These are phyloP conservation scores for Venustampulla echinocandica DNA, from an alignment of 495 filamentous ascomycete genomes.

Conservation along the genomic window DNA sequence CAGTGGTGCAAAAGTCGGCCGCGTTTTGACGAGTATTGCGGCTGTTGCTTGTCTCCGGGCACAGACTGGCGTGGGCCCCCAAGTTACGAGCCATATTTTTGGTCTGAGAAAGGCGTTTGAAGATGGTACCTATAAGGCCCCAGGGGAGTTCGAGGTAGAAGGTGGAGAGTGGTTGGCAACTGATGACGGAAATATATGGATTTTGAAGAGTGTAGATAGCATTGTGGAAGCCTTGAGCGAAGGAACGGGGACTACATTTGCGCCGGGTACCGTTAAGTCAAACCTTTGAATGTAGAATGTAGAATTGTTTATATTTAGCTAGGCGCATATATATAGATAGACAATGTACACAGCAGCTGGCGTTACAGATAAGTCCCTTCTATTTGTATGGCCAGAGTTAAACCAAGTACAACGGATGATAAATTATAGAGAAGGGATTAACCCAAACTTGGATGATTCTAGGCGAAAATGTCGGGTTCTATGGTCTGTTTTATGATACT, in stretches of 20 bases:
- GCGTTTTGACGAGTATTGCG: conserved; percentile 57
- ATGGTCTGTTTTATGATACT: too few species aligned
- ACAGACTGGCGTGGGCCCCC: conserved; percentile 70
- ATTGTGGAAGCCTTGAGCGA: conserved; percentile 56
- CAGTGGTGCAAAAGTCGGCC: conserved; percentile 42
- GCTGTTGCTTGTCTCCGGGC: conserved; percentile 62
- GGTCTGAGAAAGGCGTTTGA: conserved; percentile 63
- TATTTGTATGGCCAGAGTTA: too few species aligned
- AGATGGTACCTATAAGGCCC: conserved; percentile 47
- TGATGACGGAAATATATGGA: conserved; percentile 67
- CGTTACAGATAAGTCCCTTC: too few species aligned
- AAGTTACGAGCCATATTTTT: conserved; percentile 69
- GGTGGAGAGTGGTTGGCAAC: conserved; percentile 56
- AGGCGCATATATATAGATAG: too few species aligned
- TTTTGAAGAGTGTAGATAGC: conserved; percentile 58
- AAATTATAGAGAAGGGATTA: too few species aligned
- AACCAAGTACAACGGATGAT: too few species aligned
- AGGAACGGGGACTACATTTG: conserved; percentile 52
- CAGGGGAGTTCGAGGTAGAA: conserved; percentile 43
- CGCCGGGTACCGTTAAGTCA: conserved; percentile 35
- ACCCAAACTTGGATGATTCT: too few species aligned
- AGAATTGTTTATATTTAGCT: background rate
- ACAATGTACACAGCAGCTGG: too few species aligned
- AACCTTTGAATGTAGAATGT: conserved; percentile 35
- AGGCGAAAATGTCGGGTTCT: too few species aligned